Evolutionary conservation across 306 rosid genomes (phyloP).

Genomic region (Cajanus cajan): DNA sequence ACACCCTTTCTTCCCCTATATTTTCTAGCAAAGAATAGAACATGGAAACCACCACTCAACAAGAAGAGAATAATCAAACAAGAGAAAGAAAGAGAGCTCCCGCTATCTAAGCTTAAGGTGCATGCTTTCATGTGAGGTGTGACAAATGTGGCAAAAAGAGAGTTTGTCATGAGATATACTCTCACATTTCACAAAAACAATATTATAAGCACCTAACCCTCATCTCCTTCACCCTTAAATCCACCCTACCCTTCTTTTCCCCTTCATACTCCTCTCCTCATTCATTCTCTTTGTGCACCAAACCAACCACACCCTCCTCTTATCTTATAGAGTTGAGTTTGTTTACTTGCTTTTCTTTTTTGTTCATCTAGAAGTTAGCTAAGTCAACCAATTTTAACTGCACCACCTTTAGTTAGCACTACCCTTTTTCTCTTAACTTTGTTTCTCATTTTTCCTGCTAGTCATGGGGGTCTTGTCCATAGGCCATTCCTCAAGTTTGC

Average conservation of each 20-base stretch:
- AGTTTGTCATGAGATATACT: slow-evolving; percentile 36
- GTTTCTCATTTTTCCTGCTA: slow-evolving; percentile 21
- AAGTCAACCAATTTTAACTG: slow-evolving; percentile 47
- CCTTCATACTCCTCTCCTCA: slow-evolving; percentile 19
- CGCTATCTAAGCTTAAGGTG: slow-evolving; percentile 48
- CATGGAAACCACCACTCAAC: slow-evolving; percentile 10
- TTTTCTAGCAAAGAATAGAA: slow-evolving; percentile 25
- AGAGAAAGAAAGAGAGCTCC: slow-evolving; percentile 51
- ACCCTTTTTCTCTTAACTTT: neutral
- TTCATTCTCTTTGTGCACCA: slow-evolving; percentile 43
- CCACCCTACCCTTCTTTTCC: slow-evolving; percentile 41
- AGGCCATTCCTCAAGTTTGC: slow-evolving; percentile 37
- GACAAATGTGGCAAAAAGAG: slow-evolving; percentile 60
- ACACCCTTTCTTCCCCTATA: slow-evolving; percentile 48
- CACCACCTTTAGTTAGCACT: slow-evolving; percentile 29
- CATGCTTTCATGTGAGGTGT: slow-evolving; percentile 40
- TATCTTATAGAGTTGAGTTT: slow-evolving; percentile 43
- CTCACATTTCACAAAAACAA: slow-evolving; percentile 30
- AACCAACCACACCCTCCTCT: slow-evolving; percentile 47
- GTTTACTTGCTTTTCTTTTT: slow-evolving; percentile 59
- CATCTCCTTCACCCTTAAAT: slow-evolving; percentile 67
- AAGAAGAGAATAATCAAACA: slow-evolving; percentile 37
- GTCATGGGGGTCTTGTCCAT: slow-evolving; percentile 72
- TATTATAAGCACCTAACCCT: slow-evolving; percentile 55
- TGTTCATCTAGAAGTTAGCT: slow-evolving; percentile 45